phyloP scores from a whole-genome alignment of 2,329 filamentous ascomycete genomes.

The Neopestalotiopsis sp. region DNA sequence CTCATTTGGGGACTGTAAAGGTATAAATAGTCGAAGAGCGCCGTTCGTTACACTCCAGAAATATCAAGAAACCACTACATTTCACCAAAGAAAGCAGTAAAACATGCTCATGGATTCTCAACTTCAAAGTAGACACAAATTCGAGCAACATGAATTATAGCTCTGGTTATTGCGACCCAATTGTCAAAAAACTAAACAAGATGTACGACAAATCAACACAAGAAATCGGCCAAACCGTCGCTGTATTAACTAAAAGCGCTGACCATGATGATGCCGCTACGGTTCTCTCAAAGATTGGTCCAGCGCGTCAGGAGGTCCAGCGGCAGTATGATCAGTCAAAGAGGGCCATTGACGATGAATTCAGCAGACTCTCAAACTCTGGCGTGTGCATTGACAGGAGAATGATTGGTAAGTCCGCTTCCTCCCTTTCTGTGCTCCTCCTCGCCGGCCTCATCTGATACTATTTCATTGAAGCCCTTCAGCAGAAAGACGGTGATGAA shows the following conservation, averaged over 20 bases:
- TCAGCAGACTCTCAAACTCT: background rate
- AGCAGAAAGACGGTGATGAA: background rate
- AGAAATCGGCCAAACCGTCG: background rate
- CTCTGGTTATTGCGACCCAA: background rate
- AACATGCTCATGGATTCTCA: background rate
- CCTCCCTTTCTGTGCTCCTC: background rate
- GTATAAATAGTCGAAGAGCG: too few relatives aligned
- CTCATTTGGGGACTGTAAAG: too few relatives aligned
- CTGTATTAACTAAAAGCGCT: background rate
- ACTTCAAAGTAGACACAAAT: background rate
- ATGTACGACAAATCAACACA: background rate
- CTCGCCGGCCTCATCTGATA: background rate
- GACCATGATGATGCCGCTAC: background rate
- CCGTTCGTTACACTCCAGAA: too few relatives aligned
- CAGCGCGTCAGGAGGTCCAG: background rate
- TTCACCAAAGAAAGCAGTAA: background rate
- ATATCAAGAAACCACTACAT: too few relatives aligned
- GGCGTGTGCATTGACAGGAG: background rate
- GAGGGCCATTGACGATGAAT: background rate
- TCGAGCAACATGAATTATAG: background rate
- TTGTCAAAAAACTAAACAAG: background rate
- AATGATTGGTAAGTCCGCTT: background rate
- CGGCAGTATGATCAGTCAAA: background rate
- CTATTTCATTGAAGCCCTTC: background rate
- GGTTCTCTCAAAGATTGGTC: background rate